Evolutionary conservation across 768 basidiomycete species (phyloP), one percentile per base, ranked within the genome.

Genomic region (Coprinopsis strossmayeri): DNA sequence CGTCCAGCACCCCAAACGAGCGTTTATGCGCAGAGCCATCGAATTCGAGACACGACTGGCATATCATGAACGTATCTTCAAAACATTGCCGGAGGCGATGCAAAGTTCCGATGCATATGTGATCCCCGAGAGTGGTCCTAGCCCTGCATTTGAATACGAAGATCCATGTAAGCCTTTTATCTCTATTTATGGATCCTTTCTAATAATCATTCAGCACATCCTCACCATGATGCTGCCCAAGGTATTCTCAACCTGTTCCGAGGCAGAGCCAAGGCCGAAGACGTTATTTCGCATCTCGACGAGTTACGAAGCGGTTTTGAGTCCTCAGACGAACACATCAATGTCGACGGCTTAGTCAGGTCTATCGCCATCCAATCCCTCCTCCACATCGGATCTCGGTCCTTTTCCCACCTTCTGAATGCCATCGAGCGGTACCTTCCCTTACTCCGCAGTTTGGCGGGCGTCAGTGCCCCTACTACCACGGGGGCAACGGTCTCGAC

Each of bases 321-420:
- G 47, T 75, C 77, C 26, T 73, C 76, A 15, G 76, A 79, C 13
- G 76, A 83, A 23, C 74, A 72, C 5, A 58, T 69, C 53, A 83
- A 85, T 49, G 74, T 91, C 12, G 84, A 89, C 56, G 59, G 71
- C 15, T 64, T 83, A 45, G 70, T 85, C 34, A 82, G 90, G 20
- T 83, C 87, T 24, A 86, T 98, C 55, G 75, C 88, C 15, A 74
- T 91, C 40, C 92, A 97, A 57, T 91, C 89, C 11, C 76, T 98
- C 3, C 76, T 98, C 4, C 82, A 89, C 61, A 87, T 97, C 51
- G 96, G 96, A 45, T 82, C 89, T 1, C 84, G 96, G 13, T 96
- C 94, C 2, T 97, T 99, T 73, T 97, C 94, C 0, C 96, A 99
- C 66, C 84, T 97, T 57, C 80, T 98, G 55, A 98, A 98, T 60